Evolutionary conservation across 768 basidiomycete species (phyloP), one percentile per base, ranked within the genome.

Genomic region (Pisolithus orientalis): DNA sequence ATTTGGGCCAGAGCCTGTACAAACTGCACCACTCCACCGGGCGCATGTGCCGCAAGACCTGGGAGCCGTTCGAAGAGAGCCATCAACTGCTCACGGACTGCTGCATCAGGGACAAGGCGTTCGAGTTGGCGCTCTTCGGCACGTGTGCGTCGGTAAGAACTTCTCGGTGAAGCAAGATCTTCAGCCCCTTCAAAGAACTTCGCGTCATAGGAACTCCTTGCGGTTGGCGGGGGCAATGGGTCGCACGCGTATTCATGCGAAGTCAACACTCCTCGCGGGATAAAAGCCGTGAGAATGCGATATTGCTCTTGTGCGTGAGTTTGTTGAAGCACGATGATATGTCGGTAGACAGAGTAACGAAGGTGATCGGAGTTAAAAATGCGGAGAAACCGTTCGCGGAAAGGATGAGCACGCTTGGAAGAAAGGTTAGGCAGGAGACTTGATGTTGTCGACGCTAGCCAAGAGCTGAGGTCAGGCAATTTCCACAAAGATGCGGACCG

Each of bases 401-500:
- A 56, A 69, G 44, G 65, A 62, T 53, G 64, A 56, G 63, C 63
- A 27, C 72, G 70, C 31, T 59, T 54, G 4, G 75, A 71, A 6
- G 55, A 63, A 46, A 55, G 55, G 6, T 46, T 79, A 53, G 50
- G 69, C 44, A 45, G 69, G 40, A 54, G 70, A 66, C 57, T 56
- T 2, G 69, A 64, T 43, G 85, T 71, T 2, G 82, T 84, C n/a
- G 70, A 65, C 1, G 78, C 62, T 59, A 96, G 82, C 94, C 94
- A 97, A 0, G 75, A 64, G 1, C 78, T 61, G 31, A 78, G 72
- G 1, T 65, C 61, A 0, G 85, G 72, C 13, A 85, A 82, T 72
- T 94, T 97, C 94, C 94, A 98, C 2, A 95, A 65, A 0, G 83
- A 65, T 8, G 70, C 74, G 0, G 90, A 87, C 6, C 91, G 85